phyloP scores from a whole-genome alignment of 2,329 filamentous ascomycete species.

The Cadophora gregata region DNA sequence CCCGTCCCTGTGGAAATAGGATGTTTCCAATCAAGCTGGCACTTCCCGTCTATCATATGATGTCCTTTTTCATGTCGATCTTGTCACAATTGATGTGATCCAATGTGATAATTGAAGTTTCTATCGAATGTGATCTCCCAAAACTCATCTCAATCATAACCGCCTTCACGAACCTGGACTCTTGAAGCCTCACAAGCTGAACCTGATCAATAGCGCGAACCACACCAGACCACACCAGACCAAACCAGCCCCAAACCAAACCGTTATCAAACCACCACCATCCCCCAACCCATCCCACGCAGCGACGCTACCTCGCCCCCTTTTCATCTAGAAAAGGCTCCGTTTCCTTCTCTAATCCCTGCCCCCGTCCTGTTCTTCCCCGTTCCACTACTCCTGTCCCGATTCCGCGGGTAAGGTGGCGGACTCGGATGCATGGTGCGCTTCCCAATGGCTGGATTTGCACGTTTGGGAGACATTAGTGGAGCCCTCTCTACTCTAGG shows the following conservation, averaged over 20 bases:
- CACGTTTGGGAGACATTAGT: conserved; percentile 1
- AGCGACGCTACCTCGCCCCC: neutral
- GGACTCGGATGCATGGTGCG: neutral
- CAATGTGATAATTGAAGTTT: neutral
- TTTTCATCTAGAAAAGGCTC: conserved; percentile 30
- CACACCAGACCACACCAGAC: neutral
- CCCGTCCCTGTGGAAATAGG: too few species aligned
- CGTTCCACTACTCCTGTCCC: conserved; percentile 27
- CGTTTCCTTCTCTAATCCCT: conserved; percentile 27
- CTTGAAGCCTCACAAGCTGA: neutral
- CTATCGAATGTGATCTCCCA: neutral
- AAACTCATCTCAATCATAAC: neutral
- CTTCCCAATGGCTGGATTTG: conserved; percentile 6
- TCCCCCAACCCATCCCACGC: neutral
- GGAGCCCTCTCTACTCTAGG: neutral
- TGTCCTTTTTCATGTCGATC: neutral
- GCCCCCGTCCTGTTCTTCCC: conserved; percentile 26
- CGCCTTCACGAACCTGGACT: too few species aligned
- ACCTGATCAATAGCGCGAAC: neutral
- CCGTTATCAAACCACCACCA: neutral
- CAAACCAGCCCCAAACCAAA: neutral
- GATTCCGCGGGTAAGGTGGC: conserved; percentile 32
- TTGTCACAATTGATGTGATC: neutral
- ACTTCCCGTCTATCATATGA: too few species aligned
- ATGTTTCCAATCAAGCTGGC: too few species aligned